These are phyloP conservation scores for Cladophialophora immunda DNA, from an alignment of 2,329 filamentous ascomycete species.

Conservation along the genomic window DNA sequence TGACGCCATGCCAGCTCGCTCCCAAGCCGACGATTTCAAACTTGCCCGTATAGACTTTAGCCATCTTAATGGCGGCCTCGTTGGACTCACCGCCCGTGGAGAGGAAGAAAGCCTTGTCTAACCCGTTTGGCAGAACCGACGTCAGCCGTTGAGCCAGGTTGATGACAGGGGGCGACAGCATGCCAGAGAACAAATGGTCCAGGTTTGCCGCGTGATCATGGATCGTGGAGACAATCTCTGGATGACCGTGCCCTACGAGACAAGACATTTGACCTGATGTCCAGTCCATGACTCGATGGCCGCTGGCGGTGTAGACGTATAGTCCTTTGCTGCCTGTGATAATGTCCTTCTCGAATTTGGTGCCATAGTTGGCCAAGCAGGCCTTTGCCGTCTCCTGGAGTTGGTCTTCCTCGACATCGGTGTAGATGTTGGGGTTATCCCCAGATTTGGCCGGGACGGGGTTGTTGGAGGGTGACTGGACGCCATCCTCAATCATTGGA, in stretches of 20 bases:
- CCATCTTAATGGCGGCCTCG: constrained; percentile 71
- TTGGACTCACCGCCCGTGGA: constrained; percentile 66
- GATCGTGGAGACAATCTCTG: constrained; percentile 65
- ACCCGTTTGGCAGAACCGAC: constrained; percentile 56
- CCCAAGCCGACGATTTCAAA: constrained; percentile 70
- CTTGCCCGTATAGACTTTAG: constrained; percentile 70
- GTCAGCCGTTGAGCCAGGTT: constrained; percentile 62
- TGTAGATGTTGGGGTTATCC: constrained; percentile 45
- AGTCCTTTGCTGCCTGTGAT: constrained; percentile 58
- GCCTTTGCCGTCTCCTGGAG: constrained; percentile 47
- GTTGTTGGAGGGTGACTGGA: constrained; percentile 43
- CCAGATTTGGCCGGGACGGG: constrained; percentile 49
- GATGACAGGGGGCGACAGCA: constrained; percentile 67
- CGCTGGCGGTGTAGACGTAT: constrained; percentile 55
- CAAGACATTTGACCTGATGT: constrained; percentile 70
- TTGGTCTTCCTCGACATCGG: constrained; percentile 43
- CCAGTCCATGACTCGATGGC: constrained; percentile 63
- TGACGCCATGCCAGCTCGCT: constrained; percentile 70
- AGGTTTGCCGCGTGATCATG: constrained; percentile 59
- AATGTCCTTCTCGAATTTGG: constrained; percentile 47
- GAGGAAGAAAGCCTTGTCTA: constrained; percentile 67
- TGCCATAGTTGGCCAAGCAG: constrained; percentile 39
- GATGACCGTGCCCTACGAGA: constrained; percentile 66
- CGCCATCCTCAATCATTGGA: constrained; percentile 40
- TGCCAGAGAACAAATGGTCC: constrained; percentile 68